Conservation (phyloP, 2,329 filamentous ascomycete species). For the Sporothrix dimorphospora region DNA sequence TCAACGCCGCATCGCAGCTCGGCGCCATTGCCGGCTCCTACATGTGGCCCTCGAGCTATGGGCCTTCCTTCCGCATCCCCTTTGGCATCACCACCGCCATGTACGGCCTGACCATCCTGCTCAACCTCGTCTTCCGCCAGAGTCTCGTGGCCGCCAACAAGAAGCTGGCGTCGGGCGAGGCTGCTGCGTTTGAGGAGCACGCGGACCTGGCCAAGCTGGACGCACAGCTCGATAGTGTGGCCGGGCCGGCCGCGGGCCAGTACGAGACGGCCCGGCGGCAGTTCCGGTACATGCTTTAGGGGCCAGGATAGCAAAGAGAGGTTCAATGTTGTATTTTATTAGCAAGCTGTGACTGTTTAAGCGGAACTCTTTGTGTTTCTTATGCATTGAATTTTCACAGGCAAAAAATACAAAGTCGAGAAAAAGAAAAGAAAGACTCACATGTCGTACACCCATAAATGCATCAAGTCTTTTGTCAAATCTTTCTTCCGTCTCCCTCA, state of each 20-base stretch:
- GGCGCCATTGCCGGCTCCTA: conserved; percentile 47
- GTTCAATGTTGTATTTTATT: too few species aligned
- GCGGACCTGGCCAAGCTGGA: conserved; percentile 6
- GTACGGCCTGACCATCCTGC: background rate
- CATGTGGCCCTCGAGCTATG: conserved; percentile 33
- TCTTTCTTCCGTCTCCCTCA: too few species aligned
- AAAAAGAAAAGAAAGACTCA: too few species aligned
- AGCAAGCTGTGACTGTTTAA: too few species aligned
- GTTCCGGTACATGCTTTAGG: conserved; percentile 14
- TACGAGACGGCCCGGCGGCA: background rate
- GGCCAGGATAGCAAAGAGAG: too few species aligned
- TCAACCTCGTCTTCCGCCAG: conserved; percentile 13
- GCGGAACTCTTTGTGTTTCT: too few species aligned
- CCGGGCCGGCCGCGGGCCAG: background rate
- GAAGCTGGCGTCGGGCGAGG: conserved; percentile 14
- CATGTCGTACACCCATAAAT: too few species aligned
- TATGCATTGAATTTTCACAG: too few species aligned
- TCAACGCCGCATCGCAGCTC: conserved; percentile 62
- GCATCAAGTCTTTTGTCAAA: too few species aligned
- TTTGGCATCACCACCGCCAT: conserved; percentile 21
- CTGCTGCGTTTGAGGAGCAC: background rate
- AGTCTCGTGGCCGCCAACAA: conserved; percentile 13
- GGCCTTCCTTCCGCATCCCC: conserved; percentile 29
- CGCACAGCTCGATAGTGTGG: background rate
- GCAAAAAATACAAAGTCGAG: too few species aligned